Percentiles rank a stretch among this genome's conserved stretches.
Evolutionary conservation across 1,284 basidiomycete genomes (phyloP).

Genomic region (Heterobasidion irregulare): DNA sequence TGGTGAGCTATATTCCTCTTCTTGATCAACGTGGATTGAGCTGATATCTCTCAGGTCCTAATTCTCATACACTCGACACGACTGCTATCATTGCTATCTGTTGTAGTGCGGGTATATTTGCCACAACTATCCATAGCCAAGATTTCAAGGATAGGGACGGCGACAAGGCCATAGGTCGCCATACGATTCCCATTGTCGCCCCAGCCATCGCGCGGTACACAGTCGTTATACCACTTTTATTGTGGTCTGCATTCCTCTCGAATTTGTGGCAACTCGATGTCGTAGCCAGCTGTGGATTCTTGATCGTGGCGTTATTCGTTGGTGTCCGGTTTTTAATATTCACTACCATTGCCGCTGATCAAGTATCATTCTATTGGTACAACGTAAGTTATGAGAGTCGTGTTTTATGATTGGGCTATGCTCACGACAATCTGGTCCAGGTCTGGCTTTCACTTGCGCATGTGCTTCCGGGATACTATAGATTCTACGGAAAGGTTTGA

Average conservation of each 20-base stretch:
- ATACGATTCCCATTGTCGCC: constrained; percentile 21
- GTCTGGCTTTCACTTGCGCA: constrained; percentile 12
- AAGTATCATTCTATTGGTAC: constrained; percentile 14
- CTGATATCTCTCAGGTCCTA: neutral
- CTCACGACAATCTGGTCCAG: constrained; percentile 1
- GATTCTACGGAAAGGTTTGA: neutral
- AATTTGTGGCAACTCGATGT: constrained; percentile 9
- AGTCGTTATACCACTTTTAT: constrained; percentile 7
- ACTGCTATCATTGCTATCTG: neutral
- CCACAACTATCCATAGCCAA: constrained; percentile 23
- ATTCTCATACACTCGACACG: neutral
- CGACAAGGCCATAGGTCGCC: constrained; percentile 18
- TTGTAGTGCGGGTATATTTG: constrained; percentile 14
- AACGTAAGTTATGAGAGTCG: constrained; percentile 9
- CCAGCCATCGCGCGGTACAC: constrained; percentile 14
- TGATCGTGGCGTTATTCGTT: constrained; percentile 7
- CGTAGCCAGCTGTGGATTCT: constrained; percentile 2
- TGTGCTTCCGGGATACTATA: constrained; percentile 9
- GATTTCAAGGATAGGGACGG: constrained; percentile 25
- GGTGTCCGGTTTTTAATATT: constrained; percentile 8
- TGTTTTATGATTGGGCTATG: neutral
- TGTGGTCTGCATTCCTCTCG: constrained; percentile 11
- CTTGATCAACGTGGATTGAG: constrained; percentile 1
- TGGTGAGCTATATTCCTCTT: constrained; percentile 16
- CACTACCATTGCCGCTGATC: constrained; percentile 8